Conservation (phyloP, 768 basidiomycete genomes). For the Pleurotus pulmonarius region DNA sequence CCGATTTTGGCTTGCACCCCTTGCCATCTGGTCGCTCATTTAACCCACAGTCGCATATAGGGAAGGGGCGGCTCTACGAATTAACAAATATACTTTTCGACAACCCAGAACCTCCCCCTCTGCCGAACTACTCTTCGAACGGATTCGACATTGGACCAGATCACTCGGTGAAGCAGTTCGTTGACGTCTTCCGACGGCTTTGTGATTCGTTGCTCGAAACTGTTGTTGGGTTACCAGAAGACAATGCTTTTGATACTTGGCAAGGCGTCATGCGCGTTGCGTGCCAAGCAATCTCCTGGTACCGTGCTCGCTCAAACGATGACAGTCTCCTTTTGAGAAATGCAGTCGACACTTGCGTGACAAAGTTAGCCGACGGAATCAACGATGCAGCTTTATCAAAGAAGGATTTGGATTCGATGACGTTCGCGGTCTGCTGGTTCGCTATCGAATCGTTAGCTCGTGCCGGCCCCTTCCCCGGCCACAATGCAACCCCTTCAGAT, state of each 20-base stretch:
- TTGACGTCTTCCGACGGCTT: conserved; percentile 39
- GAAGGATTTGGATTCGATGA: conserved; percentile 30
- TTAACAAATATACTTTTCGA: conserved; percentile 38
- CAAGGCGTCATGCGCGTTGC: conserved; percentile 31
- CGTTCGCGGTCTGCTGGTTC: conserved; percentile 58
- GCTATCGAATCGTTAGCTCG: conserved; percentile 53
- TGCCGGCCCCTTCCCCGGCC: conserved; percentile 11
- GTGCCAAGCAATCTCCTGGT: conserved; percentile 45
- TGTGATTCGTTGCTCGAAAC: conserved; percentile 40
- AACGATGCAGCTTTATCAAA: conserved; percentile 28
- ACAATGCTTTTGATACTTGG: conserved; percentile 34
- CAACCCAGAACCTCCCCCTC: conserved; percentile 21
- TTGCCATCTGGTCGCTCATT: conserved; percentile 55
- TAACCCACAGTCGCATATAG: conserved; percentile 46
- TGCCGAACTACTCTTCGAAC: conserved; percentile 26
- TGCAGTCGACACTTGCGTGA: conserved; percentile 31
- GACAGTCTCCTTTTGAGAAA: conserved; percentile 25
- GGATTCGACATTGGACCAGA: conserved; percentile 41
- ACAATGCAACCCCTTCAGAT: conserved; percentile 16
- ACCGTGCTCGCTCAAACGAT: conserved; percentile 26
- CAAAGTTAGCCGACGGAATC: conserved; percentile 33
- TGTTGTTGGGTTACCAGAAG: conserved; percentile 31
- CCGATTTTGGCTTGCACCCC: conserved; percentile 50
- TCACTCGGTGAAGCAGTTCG: conserved; percentile 41
- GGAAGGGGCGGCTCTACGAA: conserved; percentile 57